phyloP scores from a whole-genome alignment of 257 asterid genomes.

The Striga asiatica region DNA sequence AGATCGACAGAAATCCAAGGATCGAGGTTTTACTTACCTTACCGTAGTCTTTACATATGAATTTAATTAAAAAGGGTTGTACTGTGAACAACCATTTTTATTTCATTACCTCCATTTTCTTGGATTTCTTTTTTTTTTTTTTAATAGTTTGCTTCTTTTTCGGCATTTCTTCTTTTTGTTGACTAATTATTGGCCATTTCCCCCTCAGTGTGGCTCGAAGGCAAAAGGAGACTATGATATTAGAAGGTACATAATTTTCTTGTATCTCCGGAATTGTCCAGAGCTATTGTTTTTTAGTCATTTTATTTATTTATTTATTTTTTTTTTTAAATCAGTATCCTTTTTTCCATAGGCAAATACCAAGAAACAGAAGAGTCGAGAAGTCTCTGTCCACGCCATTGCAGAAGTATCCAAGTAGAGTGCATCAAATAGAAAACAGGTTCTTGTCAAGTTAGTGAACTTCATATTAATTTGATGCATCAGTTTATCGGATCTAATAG shows the following conservation, averaged over 20 bases:
- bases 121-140: not conserved
- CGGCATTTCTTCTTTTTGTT: too few species aligned
- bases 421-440: slow-evolving; percentile 40
- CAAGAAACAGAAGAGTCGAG: slow-evolving; percentile 17
- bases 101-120: not conserved
- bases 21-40: slow-evolving; percentile 31
- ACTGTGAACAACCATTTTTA: not conserved
- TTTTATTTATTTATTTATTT: not conserved
- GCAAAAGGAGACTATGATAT: slow-evolving; percentile 19
- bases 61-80: not conserved
- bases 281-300: not conserved
- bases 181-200: too few species aligned
- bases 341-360: slow-evolving; percentile 21
- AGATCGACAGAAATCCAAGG: slow-evolving; percentile 22
- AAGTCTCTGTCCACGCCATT: slow-evolving; percentile 21
- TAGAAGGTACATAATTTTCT: slow-evolving; percentile 40
- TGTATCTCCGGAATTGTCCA: not conserved
- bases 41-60: slow-evolving; percentile 2
- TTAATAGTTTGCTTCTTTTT: not conserved
- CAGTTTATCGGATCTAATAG: slow-evolving; percentile 13
- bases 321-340: not conserved
- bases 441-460: slow-evolving; percentile 13
- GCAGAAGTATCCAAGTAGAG: slow-evolving; percentile 22
- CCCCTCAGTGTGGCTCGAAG: slow-evolving; percentile 28
- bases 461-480: not conserved